phyloP scores from a whole-genome alignment of 139 green algal genomes.

The Coelastrella sp. region DNA sequence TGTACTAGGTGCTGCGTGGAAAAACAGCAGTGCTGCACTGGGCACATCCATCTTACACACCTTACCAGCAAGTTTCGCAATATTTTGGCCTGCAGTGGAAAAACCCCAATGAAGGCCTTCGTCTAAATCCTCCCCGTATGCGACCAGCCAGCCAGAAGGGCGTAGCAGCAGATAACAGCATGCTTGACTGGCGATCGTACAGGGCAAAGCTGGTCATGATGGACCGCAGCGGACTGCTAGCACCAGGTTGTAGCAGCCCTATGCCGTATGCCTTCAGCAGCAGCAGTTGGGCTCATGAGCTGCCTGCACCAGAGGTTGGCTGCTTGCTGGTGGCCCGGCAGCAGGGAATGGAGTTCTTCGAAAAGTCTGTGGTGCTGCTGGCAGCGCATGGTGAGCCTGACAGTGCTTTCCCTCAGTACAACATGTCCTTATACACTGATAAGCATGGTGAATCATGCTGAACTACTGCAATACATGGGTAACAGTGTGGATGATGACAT shows the following conservation, averaged over 20 bases:
- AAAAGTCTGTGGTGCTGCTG: constrained; percentile 52
- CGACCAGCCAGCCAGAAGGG: not conserved
- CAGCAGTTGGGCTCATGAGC: constrained; percentile 36
- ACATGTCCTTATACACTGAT: not conserved
- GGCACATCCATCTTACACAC: not conserved
- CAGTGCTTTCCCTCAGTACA: not conserved
- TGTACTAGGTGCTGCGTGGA: too few relatives aligned
- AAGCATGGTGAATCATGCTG: not conserved
- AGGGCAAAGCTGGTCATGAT: constrained; percentile 51
- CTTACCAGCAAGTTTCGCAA: not conserved
- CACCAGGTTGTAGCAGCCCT: not conserved
- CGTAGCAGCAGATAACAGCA: not conserved
- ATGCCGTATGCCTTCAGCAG: not conserved
- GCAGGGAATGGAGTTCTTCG: constrained; percentile 49
- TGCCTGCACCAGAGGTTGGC: constrained; percentile 49
- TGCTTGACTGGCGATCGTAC: constrained; percentile 53
- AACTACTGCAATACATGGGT: not conserved
- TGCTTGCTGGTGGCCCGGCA: constrained; percentile 57
- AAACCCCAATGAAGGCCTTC: not conserved
- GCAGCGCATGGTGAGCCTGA: constrained; percentile 51
- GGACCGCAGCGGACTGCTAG: constrained; percentile 33
- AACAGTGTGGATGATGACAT: too few relatives aligned
- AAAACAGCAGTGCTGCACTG: too few relatives aligned
- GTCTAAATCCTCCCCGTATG: constrained; percentile 2
- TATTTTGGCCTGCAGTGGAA: not conserved